A percentile compares a stretch with the other conserved stretches of the same genome.
These are phyloP conservation scores for Pseudonectria foliicola DNA, from an alignment of 2,329 filamentous ascomycete genomes.

Conservation along the genomic window DNA sequence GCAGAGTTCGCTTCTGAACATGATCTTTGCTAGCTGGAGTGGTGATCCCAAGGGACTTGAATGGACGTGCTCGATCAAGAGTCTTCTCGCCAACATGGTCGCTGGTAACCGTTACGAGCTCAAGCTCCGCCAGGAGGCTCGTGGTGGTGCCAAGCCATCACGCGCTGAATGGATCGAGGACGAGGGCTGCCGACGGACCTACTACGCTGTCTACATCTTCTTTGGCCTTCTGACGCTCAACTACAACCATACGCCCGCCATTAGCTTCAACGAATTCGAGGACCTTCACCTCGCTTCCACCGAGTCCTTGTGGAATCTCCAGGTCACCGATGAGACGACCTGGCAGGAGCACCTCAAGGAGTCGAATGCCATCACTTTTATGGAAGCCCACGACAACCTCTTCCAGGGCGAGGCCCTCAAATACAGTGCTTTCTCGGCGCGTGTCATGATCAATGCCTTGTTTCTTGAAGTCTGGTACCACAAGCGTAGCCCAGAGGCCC, in stretches of 20 bases:
- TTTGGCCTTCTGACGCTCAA: slow-evolving; percentile 91
- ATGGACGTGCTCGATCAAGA: slow-evolving; percentile 99
- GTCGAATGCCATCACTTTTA: slow-evolving; percentile 74
- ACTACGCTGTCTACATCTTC: slow-evolving; percentile 98
- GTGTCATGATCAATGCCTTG: slow-evolving; percentile 97
- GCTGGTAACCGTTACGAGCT: slow-evolving; percentile 94
- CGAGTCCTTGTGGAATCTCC: slow-evolving; percentile 88
- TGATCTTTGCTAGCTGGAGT: slow-evolving; percentile 99
- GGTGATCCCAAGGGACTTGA: slow-evolving; percentile 95
- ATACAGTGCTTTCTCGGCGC: slow-evolving; percentile 94
- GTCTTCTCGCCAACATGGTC: slow-evolving; percentile 96
- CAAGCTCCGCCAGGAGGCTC: slow-evolving; percentile 84
- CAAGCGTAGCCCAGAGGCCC: slow-evolving; percentile 93
- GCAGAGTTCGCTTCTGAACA: slow-evolving; percentile 94
- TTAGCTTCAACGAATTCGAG: slow-evolving; percentile 98
- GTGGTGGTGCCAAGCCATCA: slow-evolving; percentile 66
- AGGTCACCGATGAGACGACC: slow-evolving; percentile 66
- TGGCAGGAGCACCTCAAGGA: slow-evolving; percentile 74
- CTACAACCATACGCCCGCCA: slow-evolving; percentile 96
- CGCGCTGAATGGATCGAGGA: slow-evolving; percentile 94
- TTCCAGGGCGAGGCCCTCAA: slow-evolving; percentile 87
- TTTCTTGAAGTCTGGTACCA: slow-evolving; percentile 99
- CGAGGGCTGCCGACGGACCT: slow-evolving; percentile 91
- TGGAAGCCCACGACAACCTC: slow-evolving; percentile 88
- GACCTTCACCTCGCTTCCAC: slow-evolving; percentile 87